Conservation (phyloP, 768 basidiomycete species). For the Tylopilus felleus region DNA sequence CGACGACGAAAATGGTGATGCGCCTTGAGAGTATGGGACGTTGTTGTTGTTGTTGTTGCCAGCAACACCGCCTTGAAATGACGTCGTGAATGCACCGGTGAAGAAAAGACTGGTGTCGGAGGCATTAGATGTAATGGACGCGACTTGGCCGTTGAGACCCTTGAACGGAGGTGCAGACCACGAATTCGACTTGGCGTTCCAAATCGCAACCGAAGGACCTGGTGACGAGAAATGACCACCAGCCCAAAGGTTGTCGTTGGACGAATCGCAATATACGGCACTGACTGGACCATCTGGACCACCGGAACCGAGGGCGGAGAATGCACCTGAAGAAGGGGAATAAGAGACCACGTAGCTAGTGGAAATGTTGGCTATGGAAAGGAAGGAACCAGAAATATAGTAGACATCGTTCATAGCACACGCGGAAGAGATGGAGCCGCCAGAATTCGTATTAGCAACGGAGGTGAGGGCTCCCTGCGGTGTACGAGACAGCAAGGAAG, state of each 20-base stretch:
- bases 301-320: slow-evolving; percentile 59
- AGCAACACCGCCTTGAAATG: slow-evolving; percentile 54
- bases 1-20: slow-evolving; percentile 85
- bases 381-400: slow-evolving; percentile 84
- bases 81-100: slow-evolving; percentile 81
- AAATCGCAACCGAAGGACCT: slow-evolving; percentile 65
- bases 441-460: slow-evolving; percentile 75
- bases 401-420: slow-evolving; percentile 67
- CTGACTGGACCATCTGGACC: slow-evolving; percentile 76
- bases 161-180: slow-evolving; percentile 83
- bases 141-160: slow-evolving; percentile 69
- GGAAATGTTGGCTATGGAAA: slow-evolving; percentile 56
- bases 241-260: slow-evolving; percentile 67
- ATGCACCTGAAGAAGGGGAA: slow-evolving; percentile 50
- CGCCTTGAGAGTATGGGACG: slow-evolving; percentile 76
- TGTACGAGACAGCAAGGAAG: slow-evolving; percentile 67
- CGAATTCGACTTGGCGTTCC: slow-evolving; percentile 54
- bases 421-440: slow-evolving; percentile 72
- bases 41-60: slow-evolving; percentile 76
- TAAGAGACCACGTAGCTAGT: slow-evolving; percentile 79
- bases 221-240: slow-evolving; percentile 75
- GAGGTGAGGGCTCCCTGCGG: slow-evolving; percentile 62
- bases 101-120: slow-evolving; percentile 78
- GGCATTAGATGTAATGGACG: slow-evolving; percentile 71
- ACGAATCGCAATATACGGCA: slow-evolving; percentile 72